Evolutionary conservation across 2,329 filamentous ascomycete species (phyloP), one percentile per base, ranked within the genome.

Genomic region (Exophiala sp.): DNA sequence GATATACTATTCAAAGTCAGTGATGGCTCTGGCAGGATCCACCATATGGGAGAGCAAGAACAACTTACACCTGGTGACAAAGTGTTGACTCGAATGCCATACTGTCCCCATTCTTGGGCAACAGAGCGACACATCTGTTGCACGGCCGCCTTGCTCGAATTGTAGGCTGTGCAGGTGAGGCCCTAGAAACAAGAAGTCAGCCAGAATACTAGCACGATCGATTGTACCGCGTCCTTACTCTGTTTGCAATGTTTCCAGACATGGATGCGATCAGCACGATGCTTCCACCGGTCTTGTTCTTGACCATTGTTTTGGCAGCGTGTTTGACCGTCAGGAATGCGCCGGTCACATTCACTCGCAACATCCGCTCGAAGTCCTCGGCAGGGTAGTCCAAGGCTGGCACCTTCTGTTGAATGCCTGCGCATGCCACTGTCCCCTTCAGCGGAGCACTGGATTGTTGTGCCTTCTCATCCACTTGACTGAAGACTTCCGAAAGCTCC

Each of bases 401-500:
- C 19, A 71, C 69, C 6, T 71, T 61, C 54, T 72, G 72, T 53
- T 68, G 64, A 19, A 76, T 64, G 14, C 61, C 61, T 16, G 65
- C 58, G 70, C 73, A 76, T 57, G 75, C 68, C 11, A 57, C 54
- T 22, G 60, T 37, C 7, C 41, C 41, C 38, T 95, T 88, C 54
- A 95, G 69, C 55, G 0, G 67, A 56, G 41, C 41, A 32, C 19
- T 29, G 23, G 3, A 24, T 8, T 84, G 79, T 4, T 84, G 84
- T 57, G 88, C 80, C 52, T 78, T 70, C 43, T 81, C 73, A n/a
- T 81, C 86, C 57, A 95, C 91, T 8, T 72, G 73, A 57, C 77
- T 73, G 43, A 94, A 74, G 44, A 86, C 76, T 37, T 72, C 73
- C 65, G 90, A 83, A 38, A 95, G 75, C 34, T 74, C 68, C 3